Conservation (phyloP, 345 rosid genomes). For the Salix caprea region DNA sequence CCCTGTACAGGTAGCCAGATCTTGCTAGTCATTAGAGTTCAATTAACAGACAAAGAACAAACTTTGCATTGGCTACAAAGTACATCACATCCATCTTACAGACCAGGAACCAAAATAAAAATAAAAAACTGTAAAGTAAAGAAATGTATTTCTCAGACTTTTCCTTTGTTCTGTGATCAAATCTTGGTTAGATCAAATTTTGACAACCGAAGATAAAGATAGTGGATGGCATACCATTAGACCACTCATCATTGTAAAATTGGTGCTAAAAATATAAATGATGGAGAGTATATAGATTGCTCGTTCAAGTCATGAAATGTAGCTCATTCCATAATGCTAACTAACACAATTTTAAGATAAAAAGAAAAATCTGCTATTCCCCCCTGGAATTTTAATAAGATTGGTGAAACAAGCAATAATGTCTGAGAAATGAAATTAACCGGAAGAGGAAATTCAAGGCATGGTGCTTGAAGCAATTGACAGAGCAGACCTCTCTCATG, state of each 20-base stretch:
- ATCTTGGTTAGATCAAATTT: neutral
- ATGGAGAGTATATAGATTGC: neutral
- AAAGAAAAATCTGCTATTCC: neutral
- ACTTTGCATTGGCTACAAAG: neutral
- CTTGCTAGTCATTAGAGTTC: slow-evolving; percentile 1
- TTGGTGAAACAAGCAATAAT: neutral
- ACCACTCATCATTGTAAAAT: neutral
- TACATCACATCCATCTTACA: neutral
- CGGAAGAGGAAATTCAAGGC: neutral
- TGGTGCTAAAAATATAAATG: neutral
- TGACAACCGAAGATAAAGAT: neutral
- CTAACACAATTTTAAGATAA: neutral
- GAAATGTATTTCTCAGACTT: neutral
- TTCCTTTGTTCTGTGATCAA: neutral
- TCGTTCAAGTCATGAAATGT: neutral
- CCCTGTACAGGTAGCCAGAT: slow-evolving; percentile 43
- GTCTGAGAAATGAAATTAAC: neutral
- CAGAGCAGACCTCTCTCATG: neutral
- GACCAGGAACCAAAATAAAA: neutral
- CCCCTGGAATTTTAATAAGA: neutral
- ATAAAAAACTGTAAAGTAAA: neutral
- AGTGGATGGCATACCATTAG: neutral
- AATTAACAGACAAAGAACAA: neutral
- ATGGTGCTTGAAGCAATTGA: neutral
- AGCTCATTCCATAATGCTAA: neutral